Evolutionary conservation across 2,329 filamentous ascomycete genomes (phyloP).

Genomic region (Trichoderma harzianum): DNA sequence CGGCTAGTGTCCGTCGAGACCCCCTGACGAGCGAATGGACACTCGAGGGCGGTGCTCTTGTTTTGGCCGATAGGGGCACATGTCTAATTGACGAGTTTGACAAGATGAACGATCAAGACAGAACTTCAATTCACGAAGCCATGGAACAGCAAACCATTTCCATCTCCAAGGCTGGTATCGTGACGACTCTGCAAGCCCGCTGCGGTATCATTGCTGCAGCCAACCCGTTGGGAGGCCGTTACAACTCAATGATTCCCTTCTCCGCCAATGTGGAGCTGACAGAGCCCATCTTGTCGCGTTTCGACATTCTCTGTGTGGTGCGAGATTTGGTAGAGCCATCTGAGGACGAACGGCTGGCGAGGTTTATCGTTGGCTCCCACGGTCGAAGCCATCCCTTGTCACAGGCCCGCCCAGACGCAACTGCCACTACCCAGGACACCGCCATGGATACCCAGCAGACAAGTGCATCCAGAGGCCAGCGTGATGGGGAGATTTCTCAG

Average conservation of each 20-base stretch:
- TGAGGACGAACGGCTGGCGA: constrained; percentile 89
- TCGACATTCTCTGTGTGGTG: constrained; percentile 95
- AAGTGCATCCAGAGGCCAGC: constrained; percentile 21
- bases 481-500: constrained; percentile 73
- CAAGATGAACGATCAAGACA: constrained; percentile 99
- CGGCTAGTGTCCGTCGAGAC: constrained; percentile 91
- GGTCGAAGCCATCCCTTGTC: constrained; percentile 76
- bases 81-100: constrained; percentile 99
- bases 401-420: constrained; percentile 39
- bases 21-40: constrained; percentile 97
- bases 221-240: constrained; percentile 93
- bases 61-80: constrained; percentile 90
- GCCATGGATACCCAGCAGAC: constrained; percentile 34
- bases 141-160: constrained; percentile 99
- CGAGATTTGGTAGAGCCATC: constrained; percentile 89
- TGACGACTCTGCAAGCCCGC: constrained; percentile 91
- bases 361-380: constrained; percentile 93
- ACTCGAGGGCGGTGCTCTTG: constrained; percentile 89
- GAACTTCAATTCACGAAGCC: constrained; percentile 97
- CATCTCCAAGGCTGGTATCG: constrained; percentile 97
- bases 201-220: constrained; percentile 96
- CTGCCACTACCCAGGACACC: constrained; percentile 42
- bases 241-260: constrained; percentile 95
- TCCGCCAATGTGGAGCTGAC: constrained; percentile 95
- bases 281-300: constrained; percentile 95